These are phyloP conservation scores for Teunomyces aglyptinius DNA, from an alignment of 805 yeast species.

Conservation along the genomic window DNA sequence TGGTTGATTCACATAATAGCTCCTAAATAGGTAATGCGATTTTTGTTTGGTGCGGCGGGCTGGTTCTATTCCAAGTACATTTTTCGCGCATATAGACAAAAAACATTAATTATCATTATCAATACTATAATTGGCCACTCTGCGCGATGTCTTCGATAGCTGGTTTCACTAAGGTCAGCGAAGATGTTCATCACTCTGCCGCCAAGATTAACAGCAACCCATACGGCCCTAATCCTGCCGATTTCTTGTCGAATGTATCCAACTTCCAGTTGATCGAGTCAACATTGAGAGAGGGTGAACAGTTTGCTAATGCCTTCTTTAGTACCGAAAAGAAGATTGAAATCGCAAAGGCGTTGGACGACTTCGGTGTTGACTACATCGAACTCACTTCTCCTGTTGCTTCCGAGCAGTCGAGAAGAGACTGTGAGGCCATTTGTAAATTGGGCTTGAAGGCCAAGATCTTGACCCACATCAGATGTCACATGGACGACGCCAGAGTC, in stretches of 20 bases:
- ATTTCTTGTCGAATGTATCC: slow-evolving; percentile 83
- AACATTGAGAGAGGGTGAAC: slow-evolving; percentile 97
- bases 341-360: slow-evolving; percentile 95
- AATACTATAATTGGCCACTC: neutral
- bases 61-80: neutral
- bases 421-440: slow-evolving; percentile 98
- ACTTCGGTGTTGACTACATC: slow-evolving; percentile 96
- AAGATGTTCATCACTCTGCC: slow-evolving; percentile 28
- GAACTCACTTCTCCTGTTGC: slow-evolving; percentile 98
- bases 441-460: slow-evolving; percentile 94
- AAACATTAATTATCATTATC: neutral
- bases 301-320: slow-evolving; percentile 96
- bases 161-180: slow-evolving; percentile 37
- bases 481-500: slow-evolving; percentile 96
- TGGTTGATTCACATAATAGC: neutral
- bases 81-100: neutral
- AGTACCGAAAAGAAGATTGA: slow-evolving; percentile 92
- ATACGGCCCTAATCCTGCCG: slow-evolving; percentile 94
- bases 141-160: slow-evolving; percentile 25
- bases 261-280: slow-evolving; percentile 91
- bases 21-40: neutral
- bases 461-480: slow-evolving; percentile 95
- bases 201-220: slow-evolving; percentile 53
- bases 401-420: slow-evolving; percentile 85
- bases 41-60: neutral